Conservation (phyloP, 2,329 filamentous ascomycete species). For the Cladosporium sp. region DNA sequence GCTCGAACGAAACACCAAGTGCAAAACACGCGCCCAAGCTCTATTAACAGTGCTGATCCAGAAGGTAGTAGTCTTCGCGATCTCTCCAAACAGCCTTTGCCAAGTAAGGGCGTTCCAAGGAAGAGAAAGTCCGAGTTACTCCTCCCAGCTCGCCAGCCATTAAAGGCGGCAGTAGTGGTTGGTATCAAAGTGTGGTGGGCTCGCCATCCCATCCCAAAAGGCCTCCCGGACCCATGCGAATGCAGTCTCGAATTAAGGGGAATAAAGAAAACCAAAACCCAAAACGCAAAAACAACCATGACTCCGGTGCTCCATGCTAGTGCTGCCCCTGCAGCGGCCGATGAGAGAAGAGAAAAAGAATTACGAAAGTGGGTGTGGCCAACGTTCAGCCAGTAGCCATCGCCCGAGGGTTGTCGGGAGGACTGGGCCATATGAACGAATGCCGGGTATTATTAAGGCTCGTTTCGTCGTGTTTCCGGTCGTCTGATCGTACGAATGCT, state of each 20-base stretch:
- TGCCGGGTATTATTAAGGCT: conserved; percentile 17
- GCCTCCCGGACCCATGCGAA: background rate
- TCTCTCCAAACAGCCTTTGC: background rate
- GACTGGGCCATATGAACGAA: background rate
- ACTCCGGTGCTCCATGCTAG: conserved; percentile 4
- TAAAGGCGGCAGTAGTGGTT: background rate
- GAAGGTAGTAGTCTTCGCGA: background rate
- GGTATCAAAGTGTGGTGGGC: background rate
- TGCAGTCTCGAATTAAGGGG: conserved; percentile 9
- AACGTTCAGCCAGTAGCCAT: conserved; percentile 5
- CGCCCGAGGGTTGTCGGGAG: background rate
- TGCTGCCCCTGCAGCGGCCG: conserved; percentile 3
- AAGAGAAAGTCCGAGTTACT: conserved; percentile 13
- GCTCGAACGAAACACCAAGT: background rate
- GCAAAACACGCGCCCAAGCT: background rate
- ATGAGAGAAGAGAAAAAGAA: background rate
- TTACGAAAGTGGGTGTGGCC: conserved; percentile 16
- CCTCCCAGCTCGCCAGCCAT: conserved; percentile 1
- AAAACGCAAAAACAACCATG: background rate
- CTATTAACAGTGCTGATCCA: conserved; percentile 9
- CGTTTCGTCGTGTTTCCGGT: conserved; percentile 9
- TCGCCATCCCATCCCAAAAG: background rate
- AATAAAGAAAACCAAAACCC: background rate
- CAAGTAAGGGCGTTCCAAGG: conserved; percentile 8
- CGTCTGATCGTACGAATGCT: conserved; percentile 6